These are phyloP conservation scores for Tricholomella constricta DNA, from an alignment of 768 basidiomycete species.

Conservation along the genomic window DNA sequence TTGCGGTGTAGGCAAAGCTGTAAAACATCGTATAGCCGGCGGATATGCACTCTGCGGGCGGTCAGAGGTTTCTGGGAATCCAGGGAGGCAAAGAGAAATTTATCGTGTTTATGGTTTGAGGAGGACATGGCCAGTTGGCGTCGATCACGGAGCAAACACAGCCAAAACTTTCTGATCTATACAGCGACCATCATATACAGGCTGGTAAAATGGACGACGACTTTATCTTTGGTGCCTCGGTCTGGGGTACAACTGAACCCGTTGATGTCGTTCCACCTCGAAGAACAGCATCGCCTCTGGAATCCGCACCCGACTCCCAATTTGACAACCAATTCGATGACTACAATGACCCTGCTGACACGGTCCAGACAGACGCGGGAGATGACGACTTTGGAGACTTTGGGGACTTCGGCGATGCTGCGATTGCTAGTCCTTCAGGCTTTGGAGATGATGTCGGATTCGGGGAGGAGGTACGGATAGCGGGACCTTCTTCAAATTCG, in stretches of 20 bases:
- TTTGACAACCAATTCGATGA: constrained; percentile 48
- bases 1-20: constrained; percentile 69
- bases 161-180: constrained; percentile 26
- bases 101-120: constrained; percentile 24
- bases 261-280: constrained; percentile 28
- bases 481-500: constrained; percentile 42
- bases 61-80: constrained; percentile 49
- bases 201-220: constrained; percentile 64
- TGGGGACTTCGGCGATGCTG: constrained; percentile 80
- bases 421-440: constrained; percentile 28
- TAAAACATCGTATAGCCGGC: constrained; percentile 73
- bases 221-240: constrained; percentile 67
- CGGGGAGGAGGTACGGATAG: constrained; percentile 38
- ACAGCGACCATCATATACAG: constrained; percentile 14
- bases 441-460: constrained; percentile 41
- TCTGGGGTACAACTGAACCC: constrained; percentile 62
- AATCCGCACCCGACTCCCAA: constrained; percentile 28
- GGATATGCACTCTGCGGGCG: constrained; percentile 69
- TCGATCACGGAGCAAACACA: constrained; percentile 27
- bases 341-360: constrained; percentile 55
- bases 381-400: constrained; percentile 89
- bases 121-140: constrained; percentile 27
- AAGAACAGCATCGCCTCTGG: constrained; percentile 24
- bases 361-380: constrained; percentile 42
- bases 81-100: constrained; percentile 66